Base-by-base conservation (phyloP, 108 stramenopile species). In the Nannochloropsis gaditana region DNA sequence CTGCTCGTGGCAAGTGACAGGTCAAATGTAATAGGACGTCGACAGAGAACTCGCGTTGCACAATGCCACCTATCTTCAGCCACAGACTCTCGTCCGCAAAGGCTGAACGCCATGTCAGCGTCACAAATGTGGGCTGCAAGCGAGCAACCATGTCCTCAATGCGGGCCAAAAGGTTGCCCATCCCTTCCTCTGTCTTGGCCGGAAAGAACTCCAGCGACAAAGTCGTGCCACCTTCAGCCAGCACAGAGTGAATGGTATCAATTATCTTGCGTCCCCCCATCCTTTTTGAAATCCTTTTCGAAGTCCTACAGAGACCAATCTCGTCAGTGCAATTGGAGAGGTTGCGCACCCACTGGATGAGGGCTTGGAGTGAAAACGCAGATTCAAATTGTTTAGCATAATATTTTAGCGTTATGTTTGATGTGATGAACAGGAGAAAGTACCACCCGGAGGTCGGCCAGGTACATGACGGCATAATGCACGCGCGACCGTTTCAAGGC, bases 11-110 rank as follows among this genome's bases (percentile, higher is more conserved):
- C 9, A 90, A 47, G 85, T 88, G 86, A 83, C 91, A 91, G 0
- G 91, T 91, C 83, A 91, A 43, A 84, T 91, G 91, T 85, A 91
- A 45, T 31, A 91, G 80, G n/a, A 88, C 88, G 59, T 85, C 90
- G 41, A 91, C 82, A 17, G 87, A 87, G 83, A 91, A 90, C 43
- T 89, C 80, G n/a, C 82, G 84, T 82, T 91, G 91, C 3, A 90
- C 84, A 9, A 45, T 84, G 15, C 79, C 50, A 21, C 89, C 89
- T 41, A 90, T 90, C 73, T 84, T 44, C 44, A 90, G 87, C 89
- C 89, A 90, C 10, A 90, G 44, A 4, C 45, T 79, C 84, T 90
- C 89, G 80, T 90, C 85, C 50, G 42, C 84, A 84, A 85, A 90
- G 19, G 84, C 84, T 2, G 87, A 87, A 9, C 87, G 86, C 89